Percentiles rank a stretch among this genome's conserved stretches.
Evolutionary conservation across 2,329 filamentous ascomycete species (phyloP).

Genomic region (Exophiala alcalophila): DNA sequence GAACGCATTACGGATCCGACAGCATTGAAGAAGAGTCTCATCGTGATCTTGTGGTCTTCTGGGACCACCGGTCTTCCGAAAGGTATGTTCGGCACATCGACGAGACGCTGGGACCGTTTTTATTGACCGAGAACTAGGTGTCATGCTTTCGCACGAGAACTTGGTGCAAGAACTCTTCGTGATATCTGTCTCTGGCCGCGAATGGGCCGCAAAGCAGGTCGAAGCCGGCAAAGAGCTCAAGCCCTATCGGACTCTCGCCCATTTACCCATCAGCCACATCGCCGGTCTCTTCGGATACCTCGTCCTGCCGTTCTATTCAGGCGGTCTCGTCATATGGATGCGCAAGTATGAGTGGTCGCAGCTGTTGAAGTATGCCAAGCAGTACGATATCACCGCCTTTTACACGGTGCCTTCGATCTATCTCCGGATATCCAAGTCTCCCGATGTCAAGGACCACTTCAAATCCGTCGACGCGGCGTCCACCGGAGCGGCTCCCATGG

Average conservation of each 20-base stretch:
- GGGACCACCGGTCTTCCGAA: constrained; percentile 51
- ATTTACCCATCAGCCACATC: constrained; percentile 49
- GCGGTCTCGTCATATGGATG: constrained; percentile 61
- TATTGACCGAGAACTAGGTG: constrained; percentile 27
- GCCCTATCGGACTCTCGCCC: constrained; percentile 43
- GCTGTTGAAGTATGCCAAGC: constrained; percentile 54
- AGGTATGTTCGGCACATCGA: constrained; percentile 29
- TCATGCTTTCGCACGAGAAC: constrained; percentile 45
- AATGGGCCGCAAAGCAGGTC: constrained; percentile 30
- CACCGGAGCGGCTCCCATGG: constrained; percentile 57
- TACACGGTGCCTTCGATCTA: constrained; percentile 62
- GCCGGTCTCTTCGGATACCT: constrained; percentile 49
- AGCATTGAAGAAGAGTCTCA: constrained; percentile 46
- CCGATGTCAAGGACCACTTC: constrained; percentile 57
- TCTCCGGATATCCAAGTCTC: constrained; percentile 57
- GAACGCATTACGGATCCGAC: constrained; percentile 50
- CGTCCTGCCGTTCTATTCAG: constrained; percentile 46
- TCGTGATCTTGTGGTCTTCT: constrained; percentile 47
- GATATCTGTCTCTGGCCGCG: constrained; percentile 20
- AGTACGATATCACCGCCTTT: constrained; percentile 53
- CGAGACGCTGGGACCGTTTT: neutral
- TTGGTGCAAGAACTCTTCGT: constrained; percentile 40
- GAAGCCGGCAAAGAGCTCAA: constrained; percentile 34
- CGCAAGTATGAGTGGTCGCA: constrained; percentile 55
- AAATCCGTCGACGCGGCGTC: constrained; percentile 48